Conservation (phyloP, 805 yeast genomes). For the Candida parachauliodes region DNA sequence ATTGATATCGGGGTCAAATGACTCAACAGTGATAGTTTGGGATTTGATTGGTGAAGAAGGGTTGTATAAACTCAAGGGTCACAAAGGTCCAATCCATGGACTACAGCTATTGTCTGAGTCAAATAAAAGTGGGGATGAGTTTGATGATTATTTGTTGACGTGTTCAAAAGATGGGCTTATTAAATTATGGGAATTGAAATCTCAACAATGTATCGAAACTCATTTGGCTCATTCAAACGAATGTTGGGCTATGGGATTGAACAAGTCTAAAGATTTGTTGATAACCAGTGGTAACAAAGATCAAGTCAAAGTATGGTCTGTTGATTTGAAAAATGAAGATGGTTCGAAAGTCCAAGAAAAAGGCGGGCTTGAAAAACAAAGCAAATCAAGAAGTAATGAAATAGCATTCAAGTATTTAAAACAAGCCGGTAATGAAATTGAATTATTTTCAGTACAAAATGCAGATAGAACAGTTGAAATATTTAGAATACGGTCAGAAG, state of each 20-base stretch:
- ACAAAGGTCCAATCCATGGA: slow-evolving; percentile 85
- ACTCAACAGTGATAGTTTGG: slow-evolving; percentile 85
- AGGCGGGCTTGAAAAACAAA: slow-evolving; percentile 72
- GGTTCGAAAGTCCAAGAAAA: slow-evolving; percentile 46
- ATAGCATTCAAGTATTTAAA: slow-evolving; percentile 46
- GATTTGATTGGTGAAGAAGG: slow-evolving; percentile 93
- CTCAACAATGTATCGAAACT: slow-evolving; percentile 90
- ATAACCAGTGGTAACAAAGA: slow-evolving; percentile 79
- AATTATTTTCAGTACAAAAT: slow-evolving; percentile 68
- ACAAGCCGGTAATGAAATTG: slow-evolving; percentile 19
- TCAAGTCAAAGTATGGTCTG: slow-evolving; percentile 78
- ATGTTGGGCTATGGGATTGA: slow-evolving; percentile 78
- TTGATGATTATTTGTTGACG: slow-evolving; percentile 70
- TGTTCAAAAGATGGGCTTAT: slow-evolving; percentile 87
- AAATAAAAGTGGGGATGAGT: slow-evolving; percentile 30
- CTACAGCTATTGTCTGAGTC: slow-evolving; percentile 45
- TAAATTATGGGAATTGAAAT: slow-evolving; percentile 88
- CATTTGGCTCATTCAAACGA: slow-evolving; percentile 92
- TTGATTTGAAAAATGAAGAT: slow-evolving; percentile 55
- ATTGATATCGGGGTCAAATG: slow-evolving; percentile 81
- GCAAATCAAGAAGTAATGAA: slow-evolving; percentile 66
- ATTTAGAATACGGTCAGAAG: slow-evolving; percentile 69
- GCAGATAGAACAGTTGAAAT: slow-evolving; percentile 78
- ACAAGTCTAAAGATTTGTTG: slow-evolving; percentile 37
- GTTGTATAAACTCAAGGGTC: slow-evolving; percentile 79